Evolutionary conservation across 192 early-diverging fungal genomes (phyloP), one percentile per base, ranked within the genome.

Genomic region (Backusella morwellensis): DNA sequence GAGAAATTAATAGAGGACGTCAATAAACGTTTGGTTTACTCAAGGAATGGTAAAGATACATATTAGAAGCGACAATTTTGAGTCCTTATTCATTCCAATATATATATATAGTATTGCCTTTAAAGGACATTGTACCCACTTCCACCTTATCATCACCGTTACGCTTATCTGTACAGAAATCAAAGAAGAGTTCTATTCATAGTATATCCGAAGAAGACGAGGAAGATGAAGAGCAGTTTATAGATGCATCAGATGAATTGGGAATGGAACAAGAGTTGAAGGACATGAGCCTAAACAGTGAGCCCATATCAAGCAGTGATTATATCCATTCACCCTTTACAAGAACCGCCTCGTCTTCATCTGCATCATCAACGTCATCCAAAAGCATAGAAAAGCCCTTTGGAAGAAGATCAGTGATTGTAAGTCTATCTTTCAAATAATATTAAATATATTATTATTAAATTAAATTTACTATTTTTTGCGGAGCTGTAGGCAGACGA

Each of bases 1-100:
- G 68, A 75, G n/a, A 52, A 59, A 4, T 44, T 70, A 6, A 47
- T 80, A 36, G 69, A 80, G 23, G 74, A 75, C 23, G 70, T 75
- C 35, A 77, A 52, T 42, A 54, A 59, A n/a, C 50, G 41, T 11
- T 41, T 77, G 15, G 36, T 66, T 17, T 59, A 56, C 44, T 69
- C 76, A 32, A 66, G 11, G 35, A 73, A 66, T 44, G 77, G 77
- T 78, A 73, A 70, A 41, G 29, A 32, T 32, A 32, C 29, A 32
- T 32, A 32, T 32, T 32, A 32, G 29, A 32, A 32, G 29, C 29
- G 29, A 32, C 29, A 32, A 32, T 1, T 0, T 32, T 1, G 29
- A 32, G 29, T 1, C 29, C 29, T 32, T 2, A 32, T 32, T 32
- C 1, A 32, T 47, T 47, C 17, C 0, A 50, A 5, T 19, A 50